phyloP scores from a whole-genome alignment of 2,329 filamentous ascomycete genomes.

The Ophiosphaerella herpotricha region DNA sequence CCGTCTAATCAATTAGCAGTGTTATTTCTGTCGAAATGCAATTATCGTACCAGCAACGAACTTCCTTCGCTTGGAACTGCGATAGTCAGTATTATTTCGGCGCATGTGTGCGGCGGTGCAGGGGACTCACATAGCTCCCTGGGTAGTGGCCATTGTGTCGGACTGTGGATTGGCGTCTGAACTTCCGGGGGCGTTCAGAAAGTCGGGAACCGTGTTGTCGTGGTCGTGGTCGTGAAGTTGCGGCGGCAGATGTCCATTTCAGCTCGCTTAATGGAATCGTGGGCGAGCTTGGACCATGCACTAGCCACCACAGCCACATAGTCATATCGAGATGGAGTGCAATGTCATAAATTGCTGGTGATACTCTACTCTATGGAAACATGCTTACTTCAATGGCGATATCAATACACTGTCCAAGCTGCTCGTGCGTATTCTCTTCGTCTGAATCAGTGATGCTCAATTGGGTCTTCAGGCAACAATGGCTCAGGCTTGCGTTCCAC shows the following conservation, averaged over 20 bases:
- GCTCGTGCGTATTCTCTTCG: not conserved
- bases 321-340: not conserved
- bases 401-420: not conserved
- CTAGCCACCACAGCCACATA: slow-evolving; percentile 4
- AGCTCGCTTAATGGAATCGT: slow-evolving; percentile 21
- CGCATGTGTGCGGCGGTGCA: not conserved
- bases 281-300: slow-evolving; percentile 13
- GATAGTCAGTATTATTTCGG: slow-evolving; percentile 29
- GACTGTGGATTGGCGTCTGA: slow-evolving; percentile 42
- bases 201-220: slow-evolving; percentile 38
- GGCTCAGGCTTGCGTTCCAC: slow-evolving; percentile 62
- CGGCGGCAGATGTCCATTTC: slow-evolving; percentile 8
- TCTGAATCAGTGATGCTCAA: slow-evolving; percentile 65
- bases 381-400: too few relatives aligned
- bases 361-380: too few relatives aligned
- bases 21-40: slow-evolving; percentile 5
- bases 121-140: slow-evolving; percentile 48
- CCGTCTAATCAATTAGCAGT: slow-evolving; percentile 63
- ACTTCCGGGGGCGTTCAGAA: slow-evolving; percentile 43
- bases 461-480: slow-evolving; percentile 79
- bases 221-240: slow-evolving; percentile 31
- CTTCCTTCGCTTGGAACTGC: slow-evolving; percentile 85
- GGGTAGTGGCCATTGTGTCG: slow-evolving; percentile 49
- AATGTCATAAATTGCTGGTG: too few relatives aligned
- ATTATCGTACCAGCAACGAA: slow-evolving; percentile 55